These are phyloP conservation scores for Penicillium paxilli DNA, from an alignment of 495 filamentous ascomycete species.

Conservation along the genomic window DNA sequence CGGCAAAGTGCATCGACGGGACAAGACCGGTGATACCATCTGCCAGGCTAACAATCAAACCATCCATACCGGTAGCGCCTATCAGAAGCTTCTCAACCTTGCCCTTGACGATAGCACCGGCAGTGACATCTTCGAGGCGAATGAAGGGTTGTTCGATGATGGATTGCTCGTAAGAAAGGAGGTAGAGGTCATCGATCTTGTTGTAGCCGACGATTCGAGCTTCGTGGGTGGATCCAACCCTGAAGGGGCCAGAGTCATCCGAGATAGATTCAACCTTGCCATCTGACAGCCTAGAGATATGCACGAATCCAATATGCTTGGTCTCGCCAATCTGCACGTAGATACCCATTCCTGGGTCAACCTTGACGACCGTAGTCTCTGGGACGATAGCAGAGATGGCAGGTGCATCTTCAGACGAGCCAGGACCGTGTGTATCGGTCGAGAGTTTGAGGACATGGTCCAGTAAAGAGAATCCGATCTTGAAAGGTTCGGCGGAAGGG, in stretches of 20 bases:
- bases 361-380: slow-evolving; percentile 71
- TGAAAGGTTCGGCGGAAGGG: slow-evolving; percentile 72
- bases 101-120: slow-evolving; percentile 81
- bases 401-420: slow-evolving; percentile 54
- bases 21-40: slow-evolving; percentile 87
- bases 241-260: slow-evolving; percentile 72
- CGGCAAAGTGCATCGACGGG: slow-evolving; percentile 82
- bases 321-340: slow-evolving; percentile 78
- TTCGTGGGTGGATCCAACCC: slow-evolving; percentile 71
- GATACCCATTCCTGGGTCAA: slow-evolving; percentile 74
- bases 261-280: slow-evolving; percentile 79
- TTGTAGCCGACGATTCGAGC: slow-evolving; percentile 87
- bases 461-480: slow-evolving; percentile 81
- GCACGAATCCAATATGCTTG: slow-evolving; percentile 79
- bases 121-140: slow-evolving; percentile 79
- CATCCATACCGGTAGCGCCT: slow-evolving; percentile 69
- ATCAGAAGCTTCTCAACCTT: slow-evolving; percentile 82
- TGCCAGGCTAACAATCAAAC: slow-evolving; percentile 77
- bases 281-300: slow-evolving; percentile 88
- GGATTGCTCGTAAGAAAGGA: slow-evolving; percentile 78
- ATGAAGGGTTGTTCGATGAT: slow-evolving; percentile 87
- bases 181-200: slow-evolving; percentile 77
- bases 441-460: slow-evolving; percentile 75
- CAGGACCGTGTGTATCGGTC: slow-evolving; percentile 43
- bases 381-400: slow-evolving; percentile 75